Base-by-base conservation (phyloP, 306 rosid species). In the Vigna unguiculata region DNA sequence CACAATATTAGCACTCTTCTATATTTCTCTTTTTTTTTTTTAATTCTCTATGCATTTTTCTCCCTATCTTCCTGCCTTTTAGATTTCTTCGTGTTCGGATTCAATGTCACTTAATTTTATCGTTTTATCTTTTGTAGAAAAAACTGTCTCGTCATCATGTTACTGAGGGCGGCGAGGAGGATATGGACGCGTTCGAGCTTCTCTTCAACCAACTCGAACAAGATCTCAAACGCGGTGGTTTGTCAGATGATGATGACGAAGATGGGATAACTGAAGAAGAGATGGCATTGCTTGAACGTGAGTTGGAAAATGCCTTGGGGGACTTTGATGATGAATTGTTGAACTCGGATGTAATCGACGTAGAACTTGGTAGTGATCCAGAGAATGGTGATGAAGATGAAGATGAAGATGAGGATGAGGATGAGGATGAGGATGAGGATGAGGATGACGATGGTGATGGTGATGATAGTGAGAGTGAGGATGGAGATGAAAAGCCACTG, bases 161-260 rank as follows among this genome's bases (percentile, higher is more conserved):
- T 58, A 16, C 55, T 0, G 73, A 62, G 21, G 45, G 7, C 21
- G 67, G 17, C 0, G 71, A 71, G 4, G 97, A 83, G 21, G 96
- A 88, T 1, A 93, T 76, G 25, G 98, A 90, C 30, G 91, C 97
- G 4, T 79, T 95, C 22, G 98, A 92, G 85, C 80, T 87, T 20
- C 91, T 95, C 13, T 95, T 95, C 81, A 84, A 79, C 70, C 90
- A 76, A 72, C 93, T 95, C 47, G 97, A 89, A 86, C 92, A 95
- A 58, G 97, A 95, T 83, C 90, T 92, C 11, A 92, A 89, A 72
- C 88, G 91, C 41, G 97, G 82, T 36, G 93, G 72, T 69, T 73
- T 40, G 15, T 68, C 91, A 15, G 52, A 76, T 2, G 93, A 70
- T 10, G 90, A 72, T 2, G 78, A 40, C 14, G 81, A 67, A 22